These are phyloP conservation scores for Monilinia vaccinii-corymbosi DNA, from an alignment of 2,329 filamentous ascomycete species.

Conservation along the genomic window DNA sequence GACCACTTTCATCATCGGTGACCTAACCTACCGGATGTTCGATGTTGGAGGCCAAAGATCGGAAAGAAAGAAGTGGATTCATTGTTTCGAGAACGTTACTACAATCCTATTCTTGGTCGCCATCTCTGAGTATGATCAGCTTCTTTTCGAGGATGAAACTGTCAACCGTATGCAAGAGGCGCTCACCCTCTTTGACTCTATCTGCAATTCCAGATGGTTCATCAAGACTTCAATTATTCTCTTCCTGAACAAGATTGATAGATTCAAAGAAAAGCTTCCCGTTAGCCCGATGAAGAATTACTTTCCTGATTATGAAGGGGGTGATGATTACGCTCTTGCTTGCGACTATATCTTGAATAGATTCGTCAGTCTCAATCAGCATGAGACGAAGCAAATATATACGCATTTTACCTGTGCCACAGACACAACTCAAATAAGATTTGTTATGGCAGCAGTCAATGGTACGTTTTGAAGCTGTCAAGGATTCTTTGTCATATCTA, in stretches of 20 bases:
- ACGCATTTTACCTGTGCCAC: constrained; percentile 99
- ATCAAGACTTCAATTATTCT: constrained; percentile 83
- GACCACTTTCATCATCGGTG: constrained; percentile 84
- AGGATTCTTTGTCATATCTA: constrained; percentile 30
- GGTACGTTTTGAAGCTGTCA: constrained; percentile 47
- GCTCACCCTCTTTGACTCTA: constrained; percentile 76
- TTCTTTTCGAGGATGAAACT: constrained; percentile 90
- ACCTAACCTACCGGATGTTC: constrained; percentile 91
- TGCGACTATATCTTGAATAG: constrained; percentile 99
- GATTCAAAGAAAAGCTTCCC: constrained; percentile 78
- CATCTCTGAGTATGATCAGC: constrained; percentile 95
- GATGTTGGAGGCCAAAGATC: constrained; percentile 68
- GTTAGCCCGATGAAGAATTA: constrained; percentile 81
- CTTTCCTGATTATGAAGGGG: constrained; percentile 88
- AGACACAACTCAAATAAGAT: constrained; percentile 96
- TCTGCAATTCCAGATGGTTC: constrained; percentile 85
- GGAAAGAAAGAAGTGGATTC: constrained; percentile 72
- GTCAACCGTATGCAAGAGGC: constrained; percentile 94
- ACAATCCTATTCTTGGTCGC: constrained; percentile 89
- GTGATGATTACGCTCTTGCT: constrained; percentile 87
- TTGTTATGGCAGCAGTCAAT: constrained; percentile 99
- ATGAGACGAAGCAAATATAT: constrained; percentile 99
- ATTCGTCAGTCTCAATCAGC: constrained; percentile 96
- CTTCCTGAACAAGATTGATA: constrained; percentile 85
- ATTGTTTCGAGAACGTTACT: constrained; percentile 72